Percentiles rank a stretch among this genome's conserved stretches.
These are phyloP conservation scores for Ceratonia siliqua DNA, from an alignment of 306 rosid genomes.

Conservation along the genomic window DNA sequence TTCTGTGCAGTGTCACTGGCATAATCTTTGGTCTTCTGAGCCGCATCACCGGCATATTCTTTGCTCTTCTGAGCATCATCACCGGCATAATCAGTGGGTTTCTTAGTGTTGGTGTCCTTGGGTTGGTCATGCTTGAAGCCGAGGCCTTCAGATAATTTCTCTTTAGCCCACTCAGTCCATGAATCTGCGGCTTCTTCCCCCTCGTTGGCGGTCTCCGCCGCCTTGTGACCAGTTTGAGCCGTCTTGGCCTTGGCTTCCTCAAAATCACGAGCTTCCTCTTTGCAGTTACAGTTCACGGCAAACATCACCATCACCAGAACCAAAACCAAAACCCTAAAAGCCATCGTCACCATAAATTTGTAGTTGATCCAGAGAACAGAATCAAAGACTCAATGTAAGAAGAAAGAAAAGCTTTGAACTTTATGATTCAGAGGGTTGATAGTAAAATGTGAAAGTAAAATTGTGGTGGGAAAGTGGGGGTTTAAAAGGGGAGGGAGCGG, in stretches of 20 bases:
- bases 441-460: too few relatives aligned
- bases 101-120: slow-evolving; percentile 1
- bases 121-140: slow-evolving; percentile 46
- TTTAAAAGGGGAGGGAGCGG: too few relatives aligned
- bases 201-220: slow-evolving; percentile 37
- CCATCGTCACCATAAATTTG: too few relatives aligned
- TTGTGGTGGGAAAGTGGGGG: too few relatives aligned
- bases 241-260: slow-evolving; percentile 36
- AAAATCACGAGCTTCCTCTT: slow-evolving; percentile 46
- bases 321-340: slow-evolving; percentile 37
- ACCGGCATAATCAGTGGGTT: slow-evolving; percentile 35
- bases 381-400: not conserved
- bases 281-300: slow-evolving; percentile 32
- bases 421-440: too few relatives aligned
- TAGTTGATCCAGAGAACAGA: not conserved
- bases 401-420: too few relatives aligned
- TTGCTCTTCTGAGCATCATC: slow-evolving; percentile 40
- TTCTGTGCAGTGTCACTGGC: not conserved
- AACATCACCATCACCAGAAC: slow-evolving; percentile 21
- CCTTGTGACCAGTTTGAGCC: slow-evolving; percentile 23
- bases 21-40: not conserved
- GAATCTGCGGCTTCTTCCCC: slow-evolving; percentile 52
- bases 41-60: slow-evolving; percentile 29
- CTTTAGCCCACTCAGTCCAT: slow-evolving; percentile 84
- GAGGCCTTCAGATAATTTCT: slow-evolving; percentile 64